Base-by-base conservation (phyloP, 768 basidiomycete genomes). In the Sarcomyxa edulis region DNA sequence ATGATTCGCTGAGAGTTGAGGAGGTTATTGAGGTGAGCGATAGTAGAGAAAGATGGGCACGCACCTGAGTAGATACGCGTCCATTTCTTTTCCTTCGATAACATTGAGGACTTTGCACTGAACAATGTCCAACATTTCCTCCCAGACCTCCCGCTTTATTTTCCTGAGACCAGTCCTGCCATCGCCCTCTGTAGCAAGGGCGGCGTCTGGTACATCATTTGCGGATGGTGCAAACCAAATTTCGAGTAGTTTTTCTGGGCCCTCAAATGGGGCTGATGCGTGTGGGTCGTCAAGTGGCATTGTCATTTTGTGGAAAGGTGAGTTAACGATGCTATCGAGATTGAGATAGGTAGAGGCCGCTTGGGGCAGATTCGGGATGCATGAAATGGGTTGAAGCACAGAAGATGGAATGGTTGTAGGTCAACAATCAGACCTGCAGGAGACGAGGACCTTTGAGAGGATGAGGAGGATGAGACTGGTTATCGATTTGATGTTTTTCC, bases 101-200 rank as follows among this genome's bases (percentile, higher is more conserved):
- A 88, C 81, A 55, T 83, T 95, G 58, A 99, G 76, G 26, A 98
- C 87, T 56, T 96, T 90, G 72, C 96, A 99, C 57, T 87, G 82
- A 57, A 99, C 96, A 47, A 95, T 88, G 62, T 82, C 83, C 44
- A 99, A 79, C 92, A 99, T 96, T 42, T 90, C 87, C 64, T 96
- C 93, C 96, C 96, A 99, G 22, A 86, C 68, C 21, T 69, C 60
- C 43, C 81, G 70, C 48, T 78, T 70, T 23, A 99, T 81, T 49
- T 68, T 74, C 42, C 94, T 71, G 31, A 99, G 73, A 25, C 96
- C 96, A 15, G 62, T 61, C 58, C 71, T 78, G 54, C 62, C 69
- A 46, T 65, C 61, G 31, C 34, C 27, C 24, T 54, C 47, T 7
- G 23, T 34, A 33, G 59, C 48, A 29, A 48, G 46, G 11, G 55